These are phyloP conservation scores for Claviceps pusilla DNA, from an alignment of 2,329 filamentous ascomycete genomes.

Conservation along the genomic window DNA sequence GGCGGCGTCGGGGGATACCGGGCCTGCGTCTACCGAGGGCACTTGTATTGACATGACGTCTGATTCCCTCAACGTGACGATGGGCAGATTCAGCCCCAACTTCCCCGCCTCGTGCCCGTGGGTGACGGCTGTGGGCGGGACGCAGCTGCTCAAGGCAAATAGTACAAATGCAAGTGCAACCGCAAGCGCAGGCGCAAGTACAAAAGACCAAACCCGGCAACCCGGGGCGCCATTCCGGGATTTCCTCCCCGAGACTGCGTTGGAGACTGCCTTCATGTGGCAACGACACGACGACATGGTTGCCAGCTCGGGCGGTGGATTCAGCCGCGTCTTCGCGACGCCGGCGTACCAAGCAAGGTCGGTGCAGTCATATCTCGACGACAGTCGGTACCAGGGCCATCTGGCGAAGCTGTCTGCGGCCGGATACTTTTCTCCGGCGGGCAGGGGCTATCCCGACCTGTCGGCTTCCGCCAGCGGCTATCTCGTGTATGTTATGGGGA, in stretches of 20 bases:
- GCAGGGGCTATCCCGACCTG: slow-evolving; percentile 47
- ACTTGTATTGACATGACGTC: slow-evolving; percentile 1
- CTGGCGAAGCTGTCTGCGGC: slow-evolving; percentile 12
- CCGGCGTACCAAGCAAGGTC: slow-evolving; percentile 30
- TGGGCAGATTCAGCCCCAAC: slow-evolving; percentile 19
- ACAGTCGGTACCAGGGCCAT: slow-evolving; percentile 17
- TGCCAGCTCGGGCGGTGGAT: slow-evolving; percentile 35
- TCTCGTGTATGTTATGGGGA: slow-evolving; percentile 17
- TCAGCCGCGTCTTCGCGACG: slow-evolving; percentile 29
- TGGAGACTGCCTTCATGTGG: not conserved
- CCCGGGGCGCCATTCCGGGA: not conserved
- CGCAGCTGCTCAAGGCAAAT: slow-evolving; percentile 12
- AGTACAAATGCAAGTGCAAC: too few species aligned
- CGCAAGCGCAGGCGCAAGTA: too few species aligned
- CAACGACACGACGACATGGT: slow-evolving; percentile 31
- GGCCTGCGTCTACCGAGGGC: slow-evolving; percentile 12
- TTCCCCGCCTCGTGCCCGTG: slow-evolving; percentile 37
- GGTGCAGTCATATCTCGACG: slow-evolving; percentile 28
- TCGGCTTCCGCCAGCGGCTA: slow-evolving; percentile 32
- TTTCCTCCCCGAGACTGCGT: not conserved
- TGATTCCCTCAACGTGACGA: slow-evolving; percentile 20
- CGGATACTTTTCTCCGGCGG: slow-evolving; percentile 27
- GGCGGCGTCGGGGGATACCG: slow-evolving; percentile 45
- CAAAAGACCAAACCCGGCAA: slow-evolving; percentile 6
- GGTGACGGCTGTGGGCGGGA: slow-evolving; percentile 48